These are phyloP conservation scores for Plectosphaerella plurivora DNA, from an alignment of 2,329 filamentous ascomycete genomes.

Conservation along the genomic window DNA sequence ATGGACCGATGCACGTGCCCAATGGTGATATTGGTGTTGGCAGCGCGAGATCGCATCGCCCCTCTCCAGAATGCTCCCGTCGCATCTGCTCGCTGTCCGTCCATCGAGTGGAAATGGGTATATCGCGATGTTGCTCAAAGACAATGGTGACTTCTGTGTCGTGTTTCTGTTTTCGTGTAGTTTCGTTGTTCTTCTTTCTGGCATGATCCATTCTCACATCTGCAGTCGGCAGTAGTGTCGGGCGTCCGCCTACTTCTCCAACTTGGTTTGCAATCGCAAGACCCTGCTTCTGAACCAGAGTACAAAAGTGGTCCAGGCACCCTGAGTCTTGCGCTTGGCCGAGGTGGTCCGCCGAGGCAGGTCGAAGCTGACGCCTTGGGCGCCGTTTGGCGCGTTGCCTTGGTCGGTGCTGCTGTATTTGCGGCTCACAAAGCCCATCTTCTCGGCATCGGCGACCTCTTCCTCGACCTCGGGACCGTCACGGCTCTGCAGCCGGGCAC, in stretches of 20 bases:
- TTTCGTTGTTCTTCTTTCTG: not conserved
- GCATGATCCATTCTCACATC: not conserved
- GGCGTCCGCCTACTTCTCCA: constrained; percentile 6
- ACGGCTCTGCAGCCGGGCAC: not conserved
- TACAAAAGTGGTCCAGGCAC: constrained; percentile 59
- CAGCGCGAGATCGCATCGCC: no score
- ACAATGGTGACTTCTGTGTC: not conserved
- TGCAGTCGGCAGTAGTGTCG: not conserved
- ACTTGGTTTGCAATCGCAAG: constrained; percentile 30
- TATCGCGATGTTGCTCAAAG: not conserved
- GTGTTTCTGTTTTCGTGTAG: not conserved
- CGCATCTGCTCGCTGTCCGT: no score
- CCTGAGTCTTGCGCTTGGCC: constrained; percentile 56
- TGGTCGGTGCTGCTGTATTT: constrained; percentile 39
- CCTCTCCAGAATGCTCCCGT: no score
- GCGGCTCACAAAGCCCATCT: constrained; percentile 37
- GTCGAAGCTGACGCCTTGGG: constrained; percentile 37
- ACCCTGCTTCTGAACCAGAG: constrained; percentile 60
- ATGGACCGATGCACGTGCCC: no score
- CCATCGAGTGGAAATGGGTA: not conserved
- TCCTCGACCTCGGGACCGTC: constrained; percentile 16
- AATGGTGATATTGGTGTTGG: no score
- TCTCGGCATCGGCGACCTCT: constrained; percentile 27
- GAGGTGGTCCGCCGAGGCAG: constrained; percentile 36
- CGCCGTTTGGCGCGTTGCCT: constrained; percentile 28